Base-by-base conservation (phyloP, 768 basidiomycete species). In the Pluteus cervinus region DNA sequence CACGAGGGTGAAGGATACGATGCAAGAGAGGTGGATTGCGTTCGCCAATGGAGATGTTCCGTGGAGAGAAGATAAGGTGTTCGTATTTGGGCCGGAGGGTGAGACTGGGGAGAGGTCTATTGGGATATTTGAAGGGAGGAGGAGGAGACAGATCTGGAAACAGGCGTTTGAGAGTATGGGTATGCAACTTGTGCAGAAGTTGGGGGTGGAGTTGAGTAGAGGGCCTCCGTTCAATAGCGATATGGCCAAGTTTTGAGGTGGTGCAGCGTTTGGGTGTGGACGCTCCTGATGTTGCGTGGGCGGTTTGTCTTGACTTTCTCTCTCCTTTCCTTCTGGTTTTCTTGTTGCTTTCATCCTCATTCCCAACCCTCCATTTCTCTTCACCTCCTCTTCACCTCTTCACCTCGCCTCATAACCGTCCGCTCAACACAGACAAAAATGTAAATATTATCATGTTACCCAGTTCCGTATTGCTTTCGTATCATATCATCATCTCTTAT, bases 11-110 rank as follows among this genome's bases (percentile, higher is more conserved):
- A 71, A 82, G 12, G 77, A 86, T 42, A 66, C 78, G 25, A 73
- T 88, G 34, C 85, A 87, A 54, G 71, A 76, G 44, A 69, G 74
- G 28, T 88, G 86, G 86, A 71, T 87, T 16, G 53, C 76, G 15
- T 88, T 88, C 39, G 83, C 85, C 5, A 56, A 84, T 53, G 84
- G 82, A 4, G 77, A 82, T 53, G 71, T 64, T 3, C 85, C 85
- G 6, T 88, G 86, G 84, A 62, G 61, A 40, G 73, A 71, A 41
- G 73, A 76, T 41, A 81, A 75, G 57, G 72, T 85, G 32, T 86
- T 72, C 54, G 83, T 88, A 14, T 86, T 88, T 46, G 86, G 86
- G 4, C 86, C 86, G 0, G 85, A 87, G 53, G 86, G 85, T 37
- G 86, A 88, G 59, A 76, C 75, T 0, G 86, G 86, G 31, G 84